phyloP scores from a whole-genome alignment of 176 grass and related monocot genomes.

The Lolium perenne region DNA sequence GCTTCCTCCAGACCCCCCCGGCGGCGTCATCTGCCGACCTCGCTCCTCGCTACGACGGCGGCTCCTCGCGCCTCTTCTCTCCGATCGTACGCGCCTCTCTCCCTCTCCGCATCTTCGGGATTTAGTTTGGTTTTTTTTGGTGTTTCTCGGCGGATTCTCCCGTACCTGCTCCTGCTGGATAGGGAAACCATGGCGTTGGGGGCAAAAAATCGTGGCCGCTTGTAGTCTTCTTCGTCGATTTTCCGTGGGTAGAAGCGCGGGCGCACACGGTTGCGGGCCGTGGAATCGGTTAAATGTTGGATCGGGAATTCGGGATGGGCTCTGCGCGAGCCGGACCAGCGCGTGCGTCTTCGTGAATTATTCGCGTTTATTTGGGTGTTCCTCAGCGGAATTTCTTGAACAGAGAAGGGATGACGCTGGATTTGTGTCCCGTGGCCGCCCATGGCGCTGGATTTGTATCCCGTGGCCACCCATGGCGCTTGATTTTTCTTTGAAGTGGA shows the following conservation, averaged over 20 bases:
- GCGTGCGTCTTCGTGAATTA: background rate
- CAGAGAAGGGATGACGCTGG: background rate
- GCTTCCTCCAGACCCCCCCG: background rate
- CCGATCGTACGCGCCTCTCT: background rate
- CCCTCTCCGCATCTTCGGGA: background rate
- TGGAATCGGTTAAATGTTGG: background rate
- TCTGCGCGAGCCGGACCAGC: background rate
- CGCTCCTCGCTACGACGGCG: constrained; percentile 6
- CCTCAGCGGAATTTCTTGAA: background rate
- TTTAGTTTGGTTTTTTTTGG: background rate
- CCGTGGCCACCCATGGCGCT: background rate
- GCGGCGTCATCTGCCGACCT: background rate
- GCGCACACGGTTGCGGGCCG: background rate
- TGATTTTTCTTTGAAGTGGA: background rate
- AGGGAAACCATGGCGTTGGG: background rate
- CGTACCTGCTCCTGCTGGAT: background rate
- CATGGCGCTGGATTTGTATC: constrained; percentile 16
- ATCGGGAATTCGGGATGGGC: background rate
- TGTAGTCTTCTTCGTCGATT: background rate
- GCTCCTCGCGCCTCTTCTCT: background rate
- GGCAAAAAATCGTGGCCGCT: background rate
- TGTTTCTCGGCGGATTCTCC: background rate
- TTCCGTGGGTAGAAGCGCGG: background rate
- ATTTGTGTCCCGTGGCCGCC: background rate
- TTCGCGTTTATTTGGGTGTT: background rate